These are phyloP conservation scores for Croton laevigatus DNA, from an alignment of 441 rosid genomes.

Conservation along the genomic window DNA sequence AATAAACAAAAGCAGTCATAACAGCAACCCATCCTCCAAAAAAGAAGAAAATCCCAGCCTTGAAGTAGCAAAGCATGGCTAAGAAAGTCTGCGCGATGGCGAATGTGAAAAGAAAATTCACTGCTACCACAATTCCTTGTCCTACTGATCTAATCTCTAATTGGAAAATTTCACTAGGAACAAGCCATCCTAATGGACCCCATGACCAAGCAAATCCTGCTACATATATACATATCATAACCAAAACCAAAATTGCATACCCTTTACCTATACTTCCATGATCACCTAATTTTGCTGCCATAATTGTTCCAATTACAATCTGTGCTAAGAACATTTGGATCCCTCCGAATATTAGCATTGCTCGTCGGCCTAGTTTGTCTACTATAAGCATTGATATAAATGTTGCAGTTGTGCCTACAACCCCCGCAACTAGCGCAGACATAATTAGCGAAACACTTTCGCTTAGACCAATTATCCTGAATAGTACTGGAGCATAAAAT, in stretches of 20 bases:
- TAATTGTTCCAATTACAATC: conserved; percentile 44
- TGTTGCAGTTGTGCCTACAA: conserved; percentile 52
- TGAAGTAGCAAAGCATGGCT: conserved; percentile 58
- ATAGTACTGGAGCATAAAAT: conserved; percentile 69
- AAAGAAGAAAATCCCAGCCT: conserved; percentile 60
- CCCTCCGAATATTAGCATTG: conserved; percentile 61
- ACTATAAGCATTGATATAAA: conserved; percentile 54
- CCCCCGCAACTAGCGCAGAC: conserved; percentile 52
- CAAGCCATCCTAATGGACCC: conserved; percentile 77
- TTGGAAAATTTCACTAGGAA: conserved; percentile 68
- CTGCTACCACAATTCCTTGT: conserved; percentile 60
- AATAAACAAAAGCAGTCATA: conserved; percentile 56
- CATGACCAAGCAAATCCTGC: conserved; percentile 71
- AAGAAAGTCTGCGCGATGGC: conserved; percentile 53
- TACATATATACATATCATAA: conserved; percentile 49
- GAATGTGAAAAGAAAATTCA: conserved; percentile 55
- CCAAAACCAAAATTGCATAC: conserved; percentile 45
- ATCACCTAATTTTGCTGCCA: conserved; percentile 43
- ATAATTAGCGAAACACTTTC: conserved; percentile 51
- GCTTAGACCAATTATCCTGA: conserved; percentile 69
- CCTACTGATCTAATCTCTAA: conserved; percentile 71
- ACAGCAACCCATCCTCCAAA: conserved; percentile 61
- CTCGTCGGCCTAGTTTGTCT: conserved; percentile 63
- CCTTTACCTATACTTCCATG: conserved; percentile 42
- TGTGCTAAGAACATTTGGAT: conserved; percentile 60